Conservation (phyloP, 345 rosid species). For the Citrus trifoliata region DNA sequence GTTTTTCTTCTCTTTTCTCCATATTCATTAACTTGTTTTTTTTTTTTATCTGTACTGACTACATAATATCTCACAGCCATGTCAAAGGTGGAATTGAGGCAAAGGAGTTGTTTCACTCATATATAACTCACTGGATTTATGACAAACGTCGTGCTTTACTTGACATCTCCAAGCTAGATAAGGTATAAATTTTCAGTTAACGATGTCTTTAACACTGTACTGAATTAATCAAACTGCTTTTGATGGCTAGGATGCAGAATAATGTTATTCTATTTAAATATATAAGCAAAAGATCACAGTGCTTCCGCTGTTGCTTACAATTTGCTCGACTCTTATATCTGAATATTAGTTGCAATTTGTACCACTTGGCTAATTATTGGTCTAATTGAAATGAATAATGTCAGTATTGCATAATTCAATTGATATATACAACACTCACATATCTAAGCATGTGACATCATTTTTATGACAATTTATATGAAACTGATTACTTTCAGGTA, state of each 20-base stretch:
- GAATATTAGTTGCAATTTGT: neutral
- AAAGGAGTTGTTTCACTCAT: constrained; percentile 76
- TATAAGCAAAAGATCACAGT: neutral
- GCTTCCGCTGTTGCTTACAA: neutral
- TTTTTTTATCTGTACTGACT: constrained; percentile 15
- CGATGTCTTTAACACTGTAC: neutral
- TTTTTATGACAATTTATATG: constrained; percentile 13
- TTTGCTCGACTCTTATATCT: neutral
- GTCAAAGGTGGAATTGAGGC: constrained; percentile 93
- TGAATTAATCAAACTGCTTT: neutral
- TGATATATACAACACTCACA: neutral
- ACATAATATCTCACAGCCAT: constrained; percentile 43
- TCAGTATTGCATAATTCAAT: neutral
- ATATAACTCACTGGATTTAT: constrained; percentile 83
- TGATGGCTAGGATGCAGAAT: neutral
- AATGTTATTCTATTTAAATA: neutral
- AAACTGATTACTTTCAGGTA: constrained; percentile 47
- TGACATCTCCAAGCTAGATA: constrained; percentile 79
- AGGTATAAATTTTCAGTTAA: constrained; percentile 43
- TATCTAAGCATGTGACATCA: neutral
- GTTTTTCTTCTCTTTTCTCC: neutral
- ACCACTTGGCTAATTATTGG: neutral
- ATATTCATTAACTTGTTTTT: neutral
- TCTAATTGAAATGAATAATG: neutral
- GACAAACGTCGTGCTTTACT: constrained; percentile 70